A percentile compares a stretch with the other conserved stretches of the same genome.
Conservation (phyloP, 2,329 filamentous ascomycete species). For the Colletotrichum chrysophilum region DNA sequence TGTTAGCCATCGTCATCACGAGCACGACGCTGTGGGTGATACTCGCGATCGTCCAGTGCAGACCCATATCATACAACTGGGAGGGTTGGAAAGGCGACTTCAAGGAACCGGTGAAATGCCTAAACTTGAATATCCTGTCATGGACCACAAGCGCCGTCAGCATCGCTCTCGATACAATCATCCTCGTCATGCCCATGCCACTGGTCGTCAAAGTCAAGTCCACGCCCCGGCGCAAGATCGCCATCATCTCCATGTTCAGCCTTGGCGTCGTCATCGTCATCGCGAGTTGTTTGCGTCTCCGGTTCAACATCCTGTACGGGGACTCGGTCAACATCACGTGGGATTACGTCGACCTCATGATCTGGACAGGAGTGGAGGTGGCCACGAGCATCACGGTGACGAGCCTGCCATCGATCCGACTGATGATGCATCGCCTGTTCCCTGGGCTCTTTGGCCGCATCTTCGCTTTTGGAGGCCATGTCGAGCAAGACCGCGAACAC, state of each 20-base stretch:
- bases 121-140: neutral
- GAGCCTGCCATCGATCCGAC: conserved; percentile 44
- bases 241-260: conserved; percentile 48
- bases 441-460: neutral
- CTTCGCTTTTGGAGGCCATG: conserved; percentile 12
- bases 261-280: conserved; percentile 45
- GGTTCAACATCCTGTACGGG: conserved; percentile 35
- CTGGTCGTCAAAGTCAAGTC: conserved; percentile 41
- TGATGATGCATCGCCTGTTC: conserved; percentile 25
- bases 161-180: conserved; percentile 47
- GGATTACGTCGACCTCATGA: conserved; percentile 42
- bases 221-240: conserved; percentile 45
- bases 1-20: neutral
- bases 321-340: conserved; percentile 40
- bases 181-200: conserved; percentile 48
- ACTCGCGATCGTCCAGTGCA: neutral
- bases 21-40: neutral
- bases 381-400: conserved; percentile 43
- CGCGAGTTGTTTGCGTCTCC: conserved; percentile 37
- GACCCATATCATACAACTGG: conserved; percentile 8
- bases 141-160: conserved; percentile 34
- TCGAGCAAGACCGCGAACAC: neutral
- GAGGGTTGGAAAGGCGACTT: conserved; percentile 9
- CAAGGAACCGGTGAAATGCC: neutral
- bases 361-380: conserved; percentile 48